Evolutionary conservation across 805 yeast genomes (phyloP), one percentile per base, ranked within the genome.

Genomic region (Saccharomycopsis sp.): DNA sequence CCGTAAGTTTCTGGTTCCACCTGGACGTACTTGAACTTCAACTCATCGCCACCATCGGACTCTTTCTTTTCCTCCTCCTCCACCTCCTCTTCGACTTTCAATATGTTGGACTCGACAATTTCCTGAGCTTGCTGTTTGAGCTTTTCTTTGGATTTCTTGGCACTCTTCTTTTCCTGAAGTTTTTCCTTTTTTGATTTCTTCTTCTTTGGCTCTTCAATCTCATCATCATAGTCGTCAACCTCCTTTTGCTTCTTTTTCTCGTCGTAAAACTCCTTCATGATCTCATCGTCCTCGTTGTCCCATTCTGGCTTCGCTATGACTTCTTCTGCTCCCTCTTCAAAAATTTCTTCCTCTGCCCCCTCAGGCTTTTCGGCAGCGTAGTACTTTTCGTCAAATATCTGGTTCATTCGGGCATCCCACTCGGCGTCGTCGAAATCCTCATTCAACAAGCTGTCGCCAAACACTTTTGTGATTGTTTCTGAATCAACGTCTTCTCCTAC

Each of bases 1-100:
- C 97, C 97, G 62, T 74, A 92, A 7, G 87, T 65, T 54, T 92
- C 97, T 6, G 98, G 96, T 1, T 95, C 87, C 3, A 92, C 97
- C 52, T 87, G 95, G 53, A 96, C 74, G 57, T 92, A 92, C 52
- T 77, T 78, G 69, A 92, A 89, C 41, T 67, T 71, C 30, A 75
- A 52, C 5, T 58, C 68, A 12, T 70, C 70, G 2, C 65, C 67
- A 6, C 65, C 60, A 21, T 64, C 63, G 1, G 75, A 65, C 49
- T 69, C 74, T 38, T 63, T 64, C 33, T 51, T 57, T 27, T 36
- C 48, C 42, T 68, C 80, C 46, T 70, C 71, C 48, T 76, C 81
- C 5, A 80, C 75, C 52, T 82, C 85, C 22, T 82, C 89, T 19
- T 77, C 53, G 27, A 86, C 64, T 29, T 73, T 72, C 16, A 75